phyloP scores from a whole-genome alignment of 2,329 filamentous ascomycete genomes.

The Cercospora sp. region DNA sequence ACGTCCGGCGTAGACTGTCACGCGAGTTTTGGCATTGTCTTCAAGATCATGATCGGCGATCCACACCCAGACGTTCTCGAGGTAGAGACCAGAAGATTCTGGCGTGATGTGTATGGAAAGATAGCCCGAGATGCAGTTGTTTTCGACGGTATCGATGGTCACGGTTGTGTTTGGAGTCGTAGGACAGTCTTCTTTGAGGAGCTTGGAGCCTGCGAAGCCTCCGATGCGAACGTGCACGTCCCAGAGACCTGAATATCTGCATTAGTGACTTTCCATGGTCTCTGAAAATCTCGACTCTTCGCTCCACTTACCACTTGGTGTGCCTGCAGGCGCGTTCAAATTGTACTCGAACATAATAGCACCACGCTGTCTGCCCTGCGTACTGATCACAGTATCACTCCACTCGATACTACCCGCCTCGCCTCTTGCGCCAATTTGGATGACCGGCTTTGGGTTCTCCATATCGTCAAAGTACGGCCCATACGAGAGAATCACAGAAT shows the following conservation, averaged over 20 bases:
- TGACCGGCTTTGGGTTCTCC: constrained; percentile 61
- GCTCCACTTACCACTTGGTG: not conserved
- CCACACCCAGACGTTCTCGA: constrained; percentile 94
- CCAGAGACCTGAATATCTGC: not conserved
- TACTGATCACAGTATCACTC: constrained; percentile 70
- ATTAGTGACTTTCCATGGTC: not conserved
- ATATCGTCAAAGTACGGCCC: constrained; percentile 34
- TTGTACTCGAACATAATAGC: constrained; percentile 54
- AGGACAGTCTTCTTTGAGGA: not conserved
- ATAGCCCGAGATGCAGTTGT: constrained; percentile 21
- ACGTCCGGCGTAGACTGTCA: constrained; percentile 87
- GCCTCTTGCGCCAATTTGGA: constrained; percentile 65
- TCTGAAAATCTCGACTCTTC: not conserved
- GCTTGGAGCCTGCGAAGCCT: not conserved
- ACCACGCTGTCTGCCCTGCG: constrained; percentile 64
- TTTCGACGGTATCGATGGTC: not conserved
- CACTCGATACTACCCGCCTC: constrained; percentile 67
- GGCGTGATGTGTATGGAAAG: constrained; percentile 48
- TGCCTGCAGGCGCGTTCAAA: not conserved
- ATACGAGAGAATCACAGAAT: not conserved
- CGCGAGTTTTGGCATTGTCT: constrained; percentile 65
- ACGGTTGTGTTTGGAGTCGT: not conserved
- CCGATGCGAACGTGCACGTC: not conserved
- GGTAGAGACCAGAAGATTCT: constrained; percentile 62
- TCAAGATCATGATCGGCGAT: constrained; percentile 90